Base-by-base conservation (phyloP, 805 yeast genomes). In the Candida anglica region DNA sequence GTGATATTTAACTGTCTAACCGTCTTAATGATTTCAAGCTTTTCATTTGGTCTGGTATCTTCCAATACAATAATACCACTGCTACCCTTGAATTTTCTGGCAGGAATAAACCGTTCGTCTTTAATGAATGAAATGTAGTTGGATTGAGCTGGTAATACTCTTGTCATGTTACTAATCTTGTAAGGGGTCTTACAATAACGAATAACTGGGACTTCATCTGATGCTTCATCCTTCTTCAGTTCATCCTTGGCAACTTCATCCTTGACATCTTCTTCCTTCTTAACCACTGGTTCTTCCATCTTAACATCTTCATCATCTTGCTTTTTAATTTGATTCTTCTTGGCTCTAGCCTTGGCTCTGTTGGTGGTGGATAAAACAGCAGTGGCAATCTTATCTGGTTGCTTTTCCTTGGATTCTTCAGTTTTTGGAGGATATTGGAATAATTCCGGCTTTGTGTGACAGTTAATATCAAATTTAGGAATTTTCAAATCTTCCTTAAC, bases 351-450 rank as follows among this genome's bases (percentile, higher is more conserved):
- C 58, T 85, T 86, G n/a, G 96, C 96, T 57, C 81, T 82, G 13
- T 81, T 86, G 2, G 98, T 91, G 1, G 97, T 91, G 2, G 97
- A 88, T 36, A 93, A 71, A 11, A 93, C 95, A 2, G 97, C 98
- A 27, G 95, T 86, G 2, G 88, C 85, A 31, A 88, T 75, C 65
- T 86, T 88, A 56, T 87, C 97, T 3, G 89, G 86, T 34, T 81
- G 87, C 53, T 86, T 85, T 45, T 78, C 85, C 41, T 80, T 79
- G 29, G 79, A 75, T 48, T 80, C 89, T 53, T 86, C 95, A 11
- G 74, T 69, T 66, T 83, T 86, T 34, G 95, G 91, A 32, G 98
- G 98, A 56, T 91, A 93, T 32, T 77, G 86, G 65, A 89, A 93
- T 37, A 76, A 64, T 39, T 81, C 86, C 20, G 83, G 77, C 48